Evolutionary conservation across 1,284 basidiomycete genomes (phyloP).

Genomic region (Puccinia hordei): DNA sequence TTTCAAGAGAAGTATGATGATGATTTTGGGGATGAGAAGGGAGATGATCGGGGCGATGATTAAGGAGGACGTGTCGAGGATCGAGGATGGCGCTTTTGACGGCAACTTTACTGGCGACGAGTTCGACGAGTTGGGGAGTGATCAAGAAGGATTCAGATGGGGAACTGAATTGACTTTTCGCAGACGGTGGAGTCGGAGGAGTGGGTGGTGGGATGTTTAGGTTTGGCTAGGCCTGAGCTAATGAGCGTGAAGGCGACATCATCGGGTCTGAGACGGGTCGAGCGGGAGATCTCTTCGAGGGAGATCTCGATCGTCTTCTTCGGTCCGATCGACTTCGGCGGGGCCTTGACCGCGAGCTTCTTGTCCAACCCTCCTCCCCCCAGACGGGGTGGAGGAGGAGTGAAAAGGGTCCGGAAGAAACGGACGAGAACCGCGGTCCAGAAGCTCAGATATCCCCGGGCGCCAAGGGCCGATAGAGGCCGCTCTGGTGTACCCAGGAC

Average conservation of each 20-base stretch:
- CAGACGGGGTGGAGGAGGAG: conserved; percentile 29
- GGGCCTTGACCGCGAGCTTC: conserved; percentile 13
- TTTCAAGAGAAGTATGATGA: not conserved
- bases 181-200: not conserved
- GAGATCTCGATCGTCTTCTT: conserved; percentile 59
- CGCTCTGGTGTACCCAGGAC: conserved; percentile 90
- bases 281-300: conserved; percentile 67
- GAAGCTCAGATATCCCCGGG: conserved; percentile 85
- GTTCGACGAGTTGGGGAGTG: conserved; percentile 42
- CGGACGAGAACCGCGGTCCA: conserved; percentile 85
- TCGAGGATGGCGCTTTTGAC: conserved; percentile 33
- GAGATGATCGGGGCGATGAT: not conserved
- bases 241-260: conserved; percentile 84
- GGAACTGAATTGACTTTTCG: not conserved
- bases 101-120: conserved; percentile 13
- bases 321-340: conserved; percentile 61
- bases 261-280: conserved; percentile 78
- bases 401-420: conserved; percentile 69
- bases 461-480: conserved; percentile 87
- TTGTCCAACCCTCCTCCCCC: not conserved
- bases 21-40: not conserved
- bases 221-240: conserved; percentile 57
- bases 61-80: conserved; percentile 31
- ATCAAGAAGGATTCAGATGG: conserved; percentile 28
- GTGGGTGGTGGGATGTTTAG: not conserved